A percentile compares a stretch with the other conserved stretches of the same genome.
phyloP scores from a whole-genome alignment of 2,329 filamentous ascomycete species.

The Aspergillus novoparasiticus region DNA sequence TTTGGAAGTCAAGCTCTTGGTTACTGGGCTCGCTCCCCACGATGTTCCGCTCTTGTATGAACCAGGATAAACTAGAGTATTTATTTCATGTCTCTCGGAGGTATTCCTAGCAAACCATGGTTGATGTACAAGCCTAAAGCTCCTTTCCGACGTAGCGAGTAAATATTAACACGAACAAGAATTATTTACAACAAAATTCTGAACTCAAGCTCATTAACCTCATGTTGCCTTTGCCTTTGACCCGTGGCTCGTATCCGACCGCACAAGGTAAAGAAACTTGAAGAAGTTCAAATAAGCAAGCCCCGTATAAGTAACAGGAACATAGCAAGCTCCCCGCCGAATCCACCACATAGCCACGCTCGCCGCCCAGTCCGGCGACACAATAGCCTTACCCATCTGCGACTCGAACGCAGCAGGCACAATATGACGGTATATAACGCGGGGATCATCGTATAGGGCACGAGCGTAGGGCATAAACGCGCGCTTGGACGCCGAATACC shows the following conservation, averaged over 20 bases:
- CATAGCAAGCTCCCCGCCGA: slow-evolving; percentile 20
- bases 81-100: neutral
- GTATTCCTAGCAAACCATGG: too few relatives aligned
- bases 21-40: too few relatives aligned
- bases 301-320: slow-evolving; percentile 21
- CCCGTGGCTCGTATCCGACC: neutral
- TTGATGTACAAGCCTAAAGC: neutral
- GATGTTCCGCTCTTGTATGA: too few relatives aligned
- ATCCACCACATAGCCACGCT: slow-evolving; percentile 22
- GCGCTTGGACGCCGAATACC: slow-evolving; percentile 12
- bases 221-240: neutral
- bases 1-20: too few relatives aligned
- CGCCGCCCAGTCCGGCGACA: slow-evolving; percentile 18
- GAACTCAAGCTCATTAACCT: too few relatives aligned
- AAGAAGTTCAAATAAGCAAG: slow-evolving; percentile 19
- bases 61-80: rapidly evolving
- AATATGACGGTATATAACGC: slow-evolving; percentile 21
- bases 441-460: slow-evolving; percentile 17
- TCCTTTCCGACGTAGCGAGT: neutral
- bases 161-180: neutral
- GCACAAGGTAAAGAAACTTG: slow-evolving; percentile 16
- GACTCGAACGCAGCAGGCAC: slow-evolving; percentile 15
- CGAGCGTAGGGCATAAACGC: slow-evolving; percentile 21
- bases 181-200: neutral
- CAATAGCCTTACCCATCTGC: slow-evolving; percentile 9